Base-by-base conservation (phyloP, 306 rosid genomes). In the Medicago lupulina region DNA sequence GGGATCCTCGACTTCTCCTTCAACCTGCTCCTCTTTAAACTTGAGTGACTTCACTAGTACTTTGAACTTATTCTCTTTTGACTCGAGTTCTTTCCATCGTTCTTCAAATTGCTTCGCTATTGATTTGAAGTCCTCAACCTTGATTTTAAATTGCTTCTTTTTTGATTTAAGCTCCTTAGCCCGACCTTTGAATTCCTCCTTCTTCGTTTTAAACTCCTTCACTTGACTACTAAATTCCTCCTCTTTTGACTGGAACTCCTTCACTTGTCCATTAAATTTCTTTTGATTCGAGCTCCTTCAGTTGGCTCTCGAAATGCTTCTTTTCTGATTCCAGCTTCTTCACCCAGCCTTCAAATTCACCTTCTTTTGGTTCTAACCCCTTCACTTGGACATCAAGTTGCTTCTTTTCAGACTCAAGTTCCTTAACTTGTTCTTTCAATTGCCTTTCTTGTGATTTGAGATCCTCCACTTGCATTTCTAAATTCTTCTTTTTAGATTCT, bases 131-230 rank as follows among this genome's bases (percentile, higher is more conserved):
- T 28, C 4, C 31, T 28, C 4, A 28, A 28, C 31, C 28, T 23
- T 23, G 28, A 2, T 23, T 23, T 23, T 23, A 8, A 39, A 39
- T 6, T 39, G 9, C 9, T 7, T 39, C 43, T 39, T 1, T 39
- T 39, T 39, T 8, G 0, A 39, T 39, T 6, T 39, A 7, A 6
- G 9, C 43, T 39, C 10, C 8, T 39, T 39, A 28, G 3, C 31
- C 31, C 31, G 31, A 28, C 31, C 31, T 28, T 28, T 28, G 31
- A 28, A 28, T 28, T 3, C 31, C 28, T 74, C 66, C 61, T 67
- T 82, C 74, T 76, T 88, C 25, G 44, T 25, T 18, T 67, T 80
- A 73, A 83, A 80, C 58, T 85, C 83, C 31, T 3, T 28, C 31
- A 28, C 31, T 28, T 28, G 4, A 28, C 4, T 3, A 4, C 3